Conservation (phyloP, 148 eudicot genomes). For the Rhododendron henanense region DNA sequence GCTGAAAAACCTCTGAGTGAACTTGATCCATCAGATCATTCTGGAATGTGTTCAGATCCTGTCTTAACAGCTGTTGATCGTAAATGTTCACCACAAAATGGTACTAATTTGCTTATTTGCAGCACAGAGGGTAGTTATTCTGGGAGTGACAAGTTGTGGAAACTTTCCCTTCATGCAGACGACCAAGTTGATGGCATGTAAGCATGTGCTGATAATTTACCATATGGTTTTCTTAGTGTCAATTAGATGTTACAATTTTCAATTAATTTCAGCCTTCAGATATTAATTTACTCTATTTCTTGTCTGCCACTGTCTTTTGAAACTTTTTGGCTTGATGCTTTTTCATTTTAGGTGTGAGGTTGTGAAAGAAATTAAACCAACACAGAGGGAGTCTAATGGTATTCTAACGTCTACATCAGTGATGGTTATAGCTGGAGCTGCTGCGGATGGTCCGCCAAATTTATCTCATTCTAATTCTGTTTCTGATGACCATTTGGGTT, state of each 20-base stretch:
- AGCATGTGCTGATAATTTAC: slow-evolving; percentile 15
- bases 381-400: slow-evolving; percentile 20
- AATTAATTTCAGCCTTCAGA: background rate
- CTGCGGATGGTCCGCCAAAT: slow-evolving; percentile 23
- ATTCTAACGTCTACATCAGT: slow-evolving; percentile 19
- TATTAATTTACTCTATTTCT: background rate
- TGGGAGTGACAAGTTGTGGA: slow-evolving; percentile 18
- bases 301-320: background rate
- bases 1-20: slow-evolving; percentile 8
- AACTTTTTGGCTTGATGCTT: slow-evolving; percentile 9
- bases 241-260: background rate
- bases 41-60: slow-evolving; percentile 20
- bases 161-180: slow-evolving; percentile 21
- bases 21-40: slow-evolving; percentile 15
- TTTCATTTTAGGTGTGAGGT: slow-evolving; percentile 30
- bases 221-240: background rate
- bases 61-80: slow-evolving; percentile 23
- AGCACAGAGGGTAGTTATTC: slow-evolving; percentile 19
- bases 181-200: slow-evolving; percentile 43
- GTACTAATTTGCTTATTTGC: slow-evolving; percentile 8
- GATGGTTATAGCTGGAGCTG: slow-evolving; percentile 18
- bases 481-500: slow-evolving; percentile 37
- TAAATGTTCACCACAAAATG: slow-evolving; percentile 22
- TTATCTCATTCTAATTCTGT: slow-evolving; percentile 33
- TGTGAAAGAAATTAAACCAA: slow-evolving; percentile 31